A percentile compares a stretch with the other conserved stretches of the same genome.
Evolutionary conservation across 1,284 basidiomycete species (phyloP).

Genomic region (Pterulicium gracile): DNA sequence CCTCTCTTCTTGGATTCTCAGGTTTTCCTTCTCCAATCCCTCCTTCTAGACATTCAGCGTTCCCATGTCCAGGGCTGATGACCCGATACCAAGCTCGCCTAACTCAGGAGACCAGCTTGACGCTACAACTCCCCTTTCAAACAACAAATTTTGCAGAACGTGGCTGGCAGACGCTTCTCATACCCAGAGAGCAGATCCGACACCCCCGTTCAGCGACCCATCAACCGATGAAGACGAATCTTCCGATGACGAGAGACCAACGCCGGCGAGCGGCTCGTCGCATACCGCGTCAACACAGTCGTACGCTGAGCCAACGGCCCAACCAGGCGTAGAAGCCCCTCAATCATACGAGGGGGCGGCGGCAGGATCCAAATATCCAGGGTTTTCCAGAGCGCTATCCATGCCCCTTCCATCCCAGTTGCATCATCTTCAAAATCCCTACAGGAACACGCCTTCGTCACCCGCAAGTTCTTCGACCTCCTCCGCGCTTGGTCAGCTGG

Average conservation of each 20-base stretch:
- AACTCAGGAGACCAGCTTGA: constrained; percentile 9
- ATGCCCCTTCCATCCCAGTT: constrained; percentile 65
- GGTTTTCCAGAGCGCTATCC: constrained; percentile 58
- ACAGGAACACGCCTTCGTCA: constrained; percentile 19
- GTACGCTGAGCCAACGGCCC: too few species aligned
- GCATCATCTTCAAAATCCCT: constrained; percentile 54
- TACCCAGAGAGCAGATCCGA: constrained; percentile 24
- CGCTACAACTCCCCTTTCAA: constrained; percentile 27
- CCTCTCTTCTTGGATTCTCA: too few species aligned
- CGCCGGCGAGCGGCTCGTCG: too few species aligned
- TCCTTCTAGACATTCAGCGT: not conserved
- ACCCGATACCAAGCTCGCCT: not conserved
- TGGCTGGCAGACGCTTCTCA: constrained; percentile 34
- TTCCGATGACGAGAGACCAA: not conserved
- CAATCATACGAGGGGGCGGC: too few species aligned
- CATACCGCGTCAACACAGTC: too few species aligned
- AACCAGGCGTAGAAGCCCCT: too few species aligned
- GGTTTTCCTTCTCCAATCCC: too few species aligned
- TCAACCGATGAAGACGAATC: constrained; percentile 12
- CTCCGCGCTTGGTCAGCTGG: not conserved
- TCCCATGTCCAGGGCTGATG: not conserved
- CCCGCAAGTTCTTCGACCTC: constrained; percentile 6
- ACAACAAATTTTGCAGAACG: constrained; percentile 39
- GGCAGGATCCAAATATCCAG: constrained; percentile 33
- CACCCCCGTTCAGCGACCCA: constrained; percentile 25